Evolutionary conservation across 208 protist genomes (phyloP), one percentile per base, ranked within the genome.

Genomic region (Entamoeba moshkovskii): DNA sequence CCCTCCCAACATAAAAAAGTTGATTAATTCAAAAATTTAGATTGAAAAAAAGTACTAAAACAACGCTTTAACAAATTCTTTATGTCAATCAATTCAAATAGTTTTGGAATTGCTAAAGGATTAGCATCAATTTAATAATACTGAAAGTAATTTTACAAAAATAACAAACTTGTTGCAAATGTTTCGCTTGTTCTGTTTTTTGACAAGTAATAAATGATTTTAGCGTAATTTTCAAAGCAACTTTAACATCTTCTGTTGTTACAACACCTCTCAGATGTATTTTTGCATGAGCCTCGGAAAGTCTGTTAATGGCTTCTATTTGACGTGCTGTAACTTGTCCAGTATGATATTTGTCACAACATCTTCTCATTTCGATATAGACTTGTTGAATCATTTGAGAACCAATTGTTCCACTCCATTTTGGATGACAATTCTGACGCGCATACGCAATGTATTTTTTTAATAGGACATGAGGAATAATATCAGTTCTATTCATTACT

Each of bases 281-380:
- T 95, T 98, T 98, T n/a, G 97, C 97, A 25, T 95, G 95, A 44
- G 97, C 97, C 95, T 99, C 98, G 16, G 97, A 95, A 1, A 99
- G 96, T 8, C 99, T 98, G 93, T 99, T 99, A 94, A 99, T 97
- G 44, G 98, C 98, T 95, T 99, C 98, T 0, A 99, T 97, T 96
- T 99, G 98, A 49, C 99, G 96, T 47, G 99, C 97, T 29, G 98
- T 99, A 0, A 98, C 98, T 3, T 98, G 97, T 8, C 29, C 29
- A 5, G 52, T 66, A 6, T 66, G 29, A 66, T 33, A 66, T 33
- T 66, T 66, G 18, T 52, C 47, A 52, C 47, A 52, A 11, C 47
- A 52, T 8, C 5, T 52, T 52, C 47, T 52, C 47, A 52, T 52
- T 52, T 52, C 47, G 11, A 52, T 52, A 52, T 52, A 52, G 18